Conservation (phyloP, 2,329 filamentous ascomycete genomes). For the Drechslerella dactyloides region DNA sequence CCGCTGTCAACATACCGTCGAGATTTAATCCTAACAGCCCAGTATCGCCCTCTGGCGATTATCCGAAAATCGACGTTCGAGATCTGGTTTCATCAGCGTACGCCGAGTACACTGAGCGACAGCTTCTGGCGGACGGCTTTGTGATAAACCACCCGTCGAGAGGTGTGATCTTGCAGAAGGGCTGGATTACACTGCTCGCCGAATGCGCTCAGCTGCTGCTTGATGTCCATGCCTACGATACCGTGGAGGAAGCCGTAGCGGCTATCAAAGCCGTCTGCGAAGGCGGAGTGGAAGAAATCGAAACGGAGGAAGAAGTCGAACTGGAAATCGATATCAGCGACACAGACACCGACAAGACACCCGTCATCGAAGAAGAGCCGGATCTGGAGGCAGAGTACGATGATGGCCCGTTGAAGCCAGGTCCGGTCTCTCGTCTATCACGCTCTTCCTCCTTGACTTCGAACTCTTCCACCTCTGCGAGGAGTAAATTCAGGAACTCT, state of each 20-base stretch:
- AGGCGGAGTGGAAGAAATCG: constrained; percentile 43
- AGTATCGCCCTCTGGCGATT: constrained; percentile 37
- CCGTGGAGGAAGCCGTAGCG: constrained; percentile 38
- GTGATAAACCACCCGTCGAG: constrained; percentile 47
- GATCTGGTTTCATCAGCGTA: constrained; percentile 42
- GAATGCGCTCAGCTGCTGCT: constrained; percentile 43
- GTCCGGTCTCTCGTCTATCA: constrained; percentile 36
- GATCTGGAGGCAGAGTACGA: constrained; percentile 42
- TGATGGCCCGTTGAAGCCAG: constrained; percentile 39
- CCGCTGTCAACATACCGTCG: constrained; percentile 33
- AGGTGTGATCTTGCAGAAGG: constrained; percentile 48
- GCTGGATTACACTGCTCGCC: constrained; percentile 44
- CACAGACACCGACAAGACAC: constrained; percentile 47
- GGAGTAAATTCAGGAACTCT: constrained; percentile 34
- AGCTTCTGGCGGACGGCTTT: constrained; percentile 46
- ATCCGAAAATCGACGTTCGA: constrained; percentile 35
- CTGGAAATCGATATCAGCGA: constrained; percentile 50
- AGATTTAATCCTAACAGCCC: constrained; percentile 34
- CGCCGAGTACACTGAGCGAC: constrained; percentile 37
- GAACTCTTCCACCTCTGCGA: constrained; percentile 42
- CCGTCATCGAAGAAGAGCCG: constrained; percentile 47
- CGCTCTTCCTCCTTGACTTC: constrained; percentile 46
- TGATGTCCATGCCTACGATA: constrained; percentile 22
- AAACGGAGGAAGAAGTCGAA: constrained; percentile 47
- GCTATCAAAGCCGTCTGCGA: constrained; percentile 45